Conservation (phyloP, 106 monocot genomes). For the Acanthochlamys bracteata region DNA sequence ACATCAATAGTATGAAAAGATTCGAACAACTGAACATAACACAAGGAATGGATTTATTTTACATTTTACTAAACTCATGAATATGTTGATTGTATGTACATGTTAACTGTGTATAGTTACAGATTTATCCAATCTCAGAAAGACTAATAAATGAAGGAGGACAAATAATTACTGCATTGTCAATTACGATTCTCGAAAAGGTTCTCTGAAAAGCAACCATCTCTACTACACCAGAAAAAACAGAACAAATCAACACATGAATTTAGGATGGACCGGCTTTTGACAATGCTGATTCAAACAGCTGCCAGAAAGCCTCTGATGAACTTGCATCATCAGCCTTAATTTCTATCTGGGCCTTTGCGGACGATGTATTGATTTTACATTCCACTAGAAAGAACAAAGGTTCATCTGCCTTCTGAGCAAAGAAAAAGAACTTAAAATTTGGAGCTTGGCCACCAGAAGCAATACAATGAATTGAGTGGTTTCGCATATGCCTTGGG, state of each 20-base stretch:
- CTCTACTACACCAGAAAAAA: background rate
- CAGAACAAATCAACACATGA: background rate
- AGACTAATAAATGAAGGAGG: too few relatives aligned
- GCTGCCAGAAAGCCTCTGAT: slow-evolving; percentile 44
- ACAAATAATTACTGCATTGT: too few relatives aligned
- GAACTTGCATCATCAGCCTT: slow-evolving; percentile 71
- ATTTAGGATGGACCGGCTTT: slow-evolving; percentile 23
- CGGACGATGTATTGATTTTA: slow-evolving; percentile 70
- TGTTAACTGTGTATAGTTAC: too few relatives aligned
- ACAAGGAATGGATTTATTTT: too few relatives aligned
- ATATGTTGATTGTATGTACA: too few relatives aligned
- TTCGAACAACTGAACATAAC: too few relatives aligned
- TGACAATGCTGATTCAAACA: slow-evolving; percentile 70
- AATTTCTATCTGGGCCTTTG: slow-evolving; percentile 74
- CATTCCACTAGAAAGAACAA: slow-evolving; percentile 90
- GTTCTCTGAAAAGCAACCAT: too few relatives aligned
- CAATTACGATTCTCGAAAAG: too few relatives aligned
- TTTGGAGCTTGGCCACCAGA: slow-evolving; percentile 88
- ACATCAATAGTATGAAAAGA: too few relatives aligned
- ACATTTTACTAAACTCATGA: too few relatives aligned
- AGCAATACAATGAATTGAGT: slow-evolving; percentile 89
- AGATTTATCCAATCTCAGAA: too few relatives aligned
- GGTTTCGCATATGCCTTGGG: slow-evolving; percentile 75
- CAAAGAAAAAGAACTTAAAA: slow-evolving; percentile 95
- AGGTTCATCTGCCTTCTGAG: slow-evolving; percentile 49